Percentiles rank a stretch among this genome's conserved stretches.
These are phyloP conservation scores for Wickerhamiella bombiphila DNA, from an alignment of 805 yeast species.

Conservation along the genomic window DNA sequence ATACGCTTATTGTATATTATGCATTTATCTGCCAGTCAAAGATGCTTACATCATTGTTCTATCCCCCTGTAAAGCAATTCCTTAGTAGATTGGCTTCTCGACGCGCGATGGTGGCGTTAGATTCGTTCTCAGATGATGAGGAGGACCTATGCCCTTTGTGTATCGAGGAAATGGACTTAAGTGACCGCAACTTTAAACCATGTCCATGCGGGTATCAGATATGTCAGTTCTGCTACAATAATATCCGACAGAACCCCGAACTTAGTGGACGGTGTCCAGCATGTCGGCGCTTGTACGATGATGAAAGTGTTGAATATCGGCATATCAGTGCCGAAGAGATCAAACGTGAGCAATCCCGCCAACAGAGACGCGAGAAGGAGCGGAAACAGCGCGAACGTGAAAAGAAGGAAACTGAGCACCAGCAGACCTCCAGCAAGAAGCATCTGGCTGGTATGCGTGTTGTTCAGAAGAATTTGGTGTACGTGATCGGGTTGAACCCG, in stretches of 20 bases:
- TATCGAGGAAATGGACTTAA: slow-evolving; percentile 93
- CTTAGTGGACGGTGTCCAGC: slow-evolving; percentile 95
- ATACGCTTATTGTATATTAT: too few species aligned
- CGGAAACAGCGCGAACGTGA: slow-evolving; percentile 77
- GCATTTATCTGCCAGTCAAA: too few species aligned
- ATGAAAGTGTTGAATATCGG: slow-evolving; percentile 79
- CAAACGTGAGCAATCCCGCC: slow-evolving; percentile 66
- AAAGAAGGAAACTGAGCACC: slow-evolving; percentile 75
- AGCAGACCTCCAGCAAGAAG: slow-evolving; percentile 47
- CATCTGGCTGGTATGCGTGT: slow-evolving; percentile 95
- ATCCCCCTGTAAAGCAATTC: too few species aligned
- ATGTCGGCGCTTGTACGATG: slow-evolving; percentile 87
- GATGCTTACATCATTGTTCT: too few species aligned
- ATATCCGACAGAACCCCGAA: slow-evolving; percentile 89
- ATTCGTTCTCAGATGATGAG: slow-evolving; percentile 59
- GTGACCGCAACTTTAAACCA: slow-evolving; percentile 95
- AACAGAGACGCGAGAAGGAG: slow-evolving; percentile 60
- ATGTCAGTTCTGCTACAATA: slow-evolving; percentile 96
- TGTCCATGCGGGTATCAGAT: slow-evolving; percentile 99
- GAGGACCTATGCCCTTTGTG: slow-evolving; percentile 82
- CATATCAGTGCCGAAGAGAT: slow-evolving; percentile 74
- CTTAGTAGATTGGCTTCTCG: background rate
- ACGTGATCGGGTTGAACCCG: slow-evolving; percentile 89
- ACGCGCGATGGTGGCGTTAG: background rate
- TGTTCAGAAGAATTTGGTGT: slow-evolving; percentile 93